Base-by-base conservation (phyloP, 768 basidiomycete genomes). In the Pleurotus citrinopileatus region DNA sequence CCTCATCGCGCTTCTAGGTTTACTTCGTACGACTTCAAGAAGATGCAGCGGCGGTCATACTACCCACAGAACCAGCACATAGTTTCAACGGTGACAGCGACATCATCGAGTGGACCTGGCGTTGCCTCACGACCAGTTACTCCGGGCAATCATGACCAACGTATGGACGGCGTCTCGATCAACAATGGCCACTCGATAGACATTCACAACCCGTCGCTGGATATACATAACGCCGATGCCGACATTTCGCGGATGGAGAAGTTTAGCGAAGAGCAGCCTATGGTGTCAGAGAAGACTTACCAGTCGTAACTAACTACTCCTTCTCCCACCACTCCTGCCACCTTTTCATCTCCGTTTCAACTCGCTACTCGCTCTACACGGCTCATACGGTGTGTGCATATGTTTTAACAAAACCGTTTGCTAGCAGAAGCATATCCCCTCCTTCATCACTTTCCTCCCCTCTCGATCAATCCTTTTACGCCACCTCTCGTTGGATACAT, bases 21-120 rank as follows among this genome's bases (percentile, higher is more conserved):
- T 68, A 87, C 87, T 13, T 78, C 88, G 4, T 97, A 97, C 63
- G 94, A 98, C 70, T 96, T 92, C 70, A 87, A 87, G 71, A 89
- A 87, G 70, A 94, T 91, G 85, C 85, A 87, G 64, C 83, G 94
- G 32, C 87, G 91, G 58, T 92, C 92, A 19, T 95, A 97, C 64
- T 96, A 93, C 68, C 90, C 90, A 8, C 83, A 87, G 47, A 91
- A 89, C 66, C 90, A 89, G 58, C 84, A 87, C 3, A 74, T 84
- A 52, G 76, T 80, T 10, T 81, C 86, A 26, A 91, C 89, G 3
- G 87, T 84, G 13, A 89, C 88, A 0, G 86, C 81, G 2, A 89
- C 89, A 20, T 86, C 87, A 1, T 84, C 84, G n/a, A 43, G 25
- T 12, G 88, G 86, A 2, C 48, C 48, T 37, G 66, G 85, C 29